Evolutionary conservation across 1,284 basidiomycete genomes (phyloP), one percentile per base, ranked within the genome.

Genomic region (Fomitopsis betulina): DNA sequence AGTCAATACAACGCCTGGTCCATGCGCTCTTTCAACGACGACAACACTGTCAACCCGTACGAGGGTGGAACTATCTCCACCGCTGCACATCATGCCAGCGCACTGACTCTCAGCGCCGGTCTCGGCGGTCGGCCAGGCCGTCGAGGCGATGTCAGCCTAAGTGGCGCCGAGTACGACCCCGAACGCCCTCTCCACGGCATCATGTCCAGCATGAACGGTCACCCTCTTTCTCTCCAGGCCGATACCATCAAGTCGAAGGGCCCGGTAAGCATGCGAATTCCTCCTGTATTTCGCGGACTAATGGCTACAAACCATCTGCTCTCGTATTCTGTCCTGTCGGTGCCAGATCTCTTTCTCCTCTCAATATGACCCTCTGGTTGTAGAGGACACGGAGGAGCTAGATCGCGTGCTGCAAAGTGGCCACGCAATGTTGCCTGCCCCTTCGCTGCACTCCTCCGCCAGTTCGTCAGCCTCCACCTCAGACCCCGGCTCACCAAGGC

Each of bases 121-220:
- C 79, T 95, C 3, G 86, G 82, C 54, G 73, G 75, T 3, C 74
- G 85, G 21, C 75, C 73, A 6, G 23, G 7, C 13, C 70, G 70
- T 23, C 72, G 79, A 59, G 75, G 84, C 58, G 85, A 81, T 61
- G 70, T 79, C 37, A 88, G 84, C 64, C 69, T 88, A 39, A 89
- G 86, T 66, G 88, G 85, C 27, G 87, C 85, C 43, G 93, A 95
- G 68, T 95, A 91, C 64, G 93, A 95, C 69, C 92, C 93, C 1
- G 93, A 95, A 53, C 77, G 93, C 43, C 89, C 89, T 15, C 71
- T 95, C 25, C 84, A 89, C 59, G 83, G 85, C 39, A 88, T 91
- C 68, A 81, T 91, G 56, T 83, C 81, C 33, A 82, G 82, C 54
- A 81, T 81, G 27, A 75, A 77, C 50, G 76, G 73, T 53, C 76